Evolutionary conservation across 371 early-diverging fungal genomes (phyloP).

Genomic region (Circinella umbellata): DNA sequence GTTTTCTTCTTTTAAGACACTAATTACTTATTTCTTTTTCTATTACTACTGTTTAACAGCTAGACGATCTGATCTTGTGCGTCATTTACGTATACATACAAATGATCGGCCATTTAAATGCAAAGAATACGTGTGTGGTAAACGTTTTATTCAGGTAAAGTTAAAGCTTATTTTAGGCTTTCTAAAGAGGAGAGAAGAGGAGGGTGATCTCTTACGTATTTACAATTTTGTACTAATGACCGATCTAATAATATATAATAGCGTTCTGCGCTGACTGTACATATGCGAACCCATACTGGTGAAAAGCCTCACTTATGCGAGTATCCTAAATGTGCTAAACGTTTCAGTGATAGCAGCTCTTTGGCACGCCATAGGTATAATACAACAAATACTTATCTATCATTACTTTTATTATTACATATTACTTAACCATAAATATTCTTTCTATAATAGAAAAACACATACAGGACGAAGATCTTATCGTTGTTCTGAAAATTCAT

Average conservation of each 20-base stretch:
- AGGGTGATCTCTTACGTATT: no score
- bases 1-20: no score
- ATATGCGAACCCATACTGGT: constrained; percentile 89
- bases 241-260: neutral
- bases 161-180: neutral
- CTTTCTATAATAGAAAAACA: constrained; percentile 44
- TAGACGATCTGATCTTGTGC: constrained; percentile 71
- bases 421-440: no score
- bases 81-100: constrained; percentile 81
- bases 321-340: constrained; percentile 73
- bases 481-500: constrained; percentile 59
- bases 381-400: neutral
- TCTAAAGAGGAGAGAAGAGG: no score
- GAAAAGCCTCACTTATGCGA: constrained; percentile 85
- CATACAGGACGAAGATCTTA: constrained; percentile 79
- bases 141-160: constrained; percentile 73
- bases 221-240: neutral
- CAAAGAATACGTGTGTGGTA: constrained; percentile 63
- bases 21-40: no score
- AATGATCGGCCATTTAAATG: constrained; percentile 77
- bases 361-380: constrained; percentile 48
- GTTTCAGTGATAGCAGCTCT: constrained; percentile 74
- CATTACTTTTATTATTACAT: no score
- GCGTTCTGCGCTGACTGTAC: constrained; percentile 81
- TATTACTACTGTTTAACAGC: constrained; percentile 17